Percentiles rank a stretch among this genome's conserved stretches.
Conservation (phyloP, 805 yeast species). For the Wickerhamiella azymoides region DNA sequence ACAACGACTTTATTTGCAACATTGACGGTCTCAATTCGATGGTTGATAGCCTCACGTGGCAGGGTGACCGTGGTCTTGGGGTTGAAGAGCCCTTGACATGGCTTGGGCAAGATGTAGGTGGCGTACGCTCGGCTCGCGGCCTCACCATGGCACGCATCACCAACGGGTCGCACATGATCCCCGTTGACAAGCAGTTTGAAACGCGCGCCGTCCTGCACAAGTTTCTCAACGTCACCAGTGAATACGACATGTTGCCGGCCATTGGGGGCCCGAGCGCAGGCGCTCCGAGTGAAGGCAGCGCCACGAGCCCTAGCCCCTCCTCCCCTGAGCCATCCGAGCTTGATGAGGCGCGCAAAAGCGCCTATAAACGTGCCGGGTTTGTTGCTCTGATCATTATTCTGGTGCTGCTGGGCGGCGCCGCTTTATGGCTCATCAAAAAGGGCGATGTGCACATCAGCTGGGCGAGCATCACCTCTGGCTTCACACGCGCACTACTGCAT, state of each 20-base stretch:
- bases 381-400: conserved; percentile 26
- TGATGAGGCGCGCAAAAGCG: conserved; percentile 25
- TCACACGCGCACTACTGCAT: conserved; percentile 16
- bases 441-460: conserved; percentile 11
- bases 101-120: conserved; percentile 32
- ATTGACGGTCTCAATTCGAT: conserved; percentile 56
- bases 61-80: conserved; percentile 31
- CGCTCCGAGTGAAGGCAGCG: conserved; percentile 4
- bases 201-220: conserved; percentile 57
- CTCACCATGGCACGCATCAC: conserved; percentile 60
- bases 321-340: conserved; percentile 14
- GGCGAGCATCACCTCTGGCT: conserved; percentile 11
- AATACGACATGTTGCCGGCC: background rate
- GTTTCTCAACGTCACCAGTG: conserved; percentile 20
- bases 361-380: conserved; percentile 28
- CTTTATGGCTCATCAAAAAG: conserved; percentile 15
- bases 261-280: background rate
- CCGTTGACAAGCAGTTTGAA: conserved; percentile 59
- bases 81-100: conserved; percentile 17
- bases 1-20: conserved; percentile 80
- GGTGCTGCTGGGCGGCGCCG: conserved; percentile 16
- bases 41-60: conserved; percentile 52
- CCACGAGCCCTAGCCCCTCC: background rate
- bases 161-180: conserved; percentile 88
- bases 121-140: conserved; percentile 45